Evolutionary conservation across 345 rosid genomes (phyloP), one percentile per base, ranked within the genome.

Genomic region (Gossypium raimondii): DNA sequence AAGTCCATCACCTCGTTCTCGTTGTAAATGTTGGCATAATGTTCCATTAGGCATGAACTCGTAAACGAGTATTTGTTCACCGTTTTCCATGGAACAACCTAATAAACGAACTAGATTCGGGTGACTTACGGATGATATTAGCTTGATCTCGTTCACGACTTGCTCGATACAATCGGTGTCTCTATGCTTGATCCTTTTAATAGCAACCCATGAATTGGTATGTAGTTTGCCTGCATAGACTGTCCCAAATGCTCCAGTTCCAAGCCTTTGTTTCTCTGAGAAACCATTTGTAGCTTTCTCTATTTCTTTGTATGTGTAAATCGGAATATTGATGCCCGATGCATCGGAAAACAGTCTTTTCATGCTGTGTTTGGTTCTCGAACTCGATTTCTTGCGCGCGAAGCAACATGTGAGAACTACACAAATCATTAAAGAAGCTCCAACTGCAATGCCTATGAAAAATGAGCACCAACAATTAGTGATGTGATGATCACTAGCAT

Each of bases 31-130:
- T 80, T 92, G 87, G 69, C 83, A 89, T 38, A 94, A 81, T 11
- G 98, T 94, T 70, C 97, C 98, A 38, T 94, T 90, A 0, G 98
- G 90, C 97, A 94, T 90, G 84, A 89, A 92, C 67, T 94, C 97
- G 8, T 90, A 94, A 58, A 94, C 84, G 1, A 94, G 89, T 55
- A 94, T 84, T 63, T 89, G 97, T 78, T 94, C 97, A 4, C 89
- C 91, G 11, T 84, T 75, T 64, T 89, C 90, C 12, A 90, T 77
- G 14, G 94, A 94, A 73, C 89, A 94, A 2, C 98, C 98, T 11
- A 94, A 55, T 73, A 94, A 93, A 16, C 88, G 90, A 3, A 94
- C 91, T 2, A 94, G 77, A 55, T 92, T 89, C 0, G 98, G 94
- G 75, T 92, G 97, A 77, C 85, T 89, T 11, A 94, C 90, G 0